These are phyloP conservation scores for Aspergillus nidulans DNA, from an alignment of 495 filamentous ascomycete species.

Conservation along the genomic window DNA sequence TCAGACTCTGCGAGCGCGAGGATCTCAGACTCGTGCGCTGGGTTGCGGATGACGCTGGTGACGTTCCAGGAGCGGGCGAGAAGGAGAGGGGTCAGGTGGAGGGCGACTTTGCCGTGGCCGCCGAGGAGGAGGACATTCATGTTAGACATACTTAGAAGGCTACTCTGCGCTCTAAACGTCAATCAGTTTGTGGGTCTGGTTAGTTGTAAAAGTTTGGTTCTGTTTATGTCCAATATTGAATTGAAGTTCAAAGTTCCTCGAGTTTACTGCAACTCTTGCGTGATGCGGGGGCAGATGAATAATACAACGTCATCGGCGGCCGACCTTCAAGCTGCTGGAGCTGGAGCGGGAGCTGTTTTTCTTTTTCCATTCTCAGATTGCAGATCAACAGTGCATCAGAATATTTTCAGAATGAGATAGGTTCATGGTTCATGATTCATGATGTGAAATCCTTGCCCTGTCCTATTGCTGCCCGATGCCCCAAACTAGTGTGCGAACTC, in stretches of 20 bases:
- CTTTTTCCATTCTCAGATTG: background rate
- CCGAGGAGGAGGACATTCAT: constrained; percentile 69
- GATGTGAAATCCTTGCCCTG: background rate
- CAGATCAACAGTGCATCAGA: background rate
- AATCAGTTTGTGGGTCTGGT: no score
- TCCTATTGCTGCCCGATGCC: background rate
- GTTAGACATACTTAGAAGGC: constrained; percentile 9
- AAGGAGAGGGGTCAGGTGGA: constrained; percentile 71
- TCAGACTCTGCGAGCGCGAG: constrained; percentile 46
- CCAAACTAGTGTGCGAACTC: background rate
- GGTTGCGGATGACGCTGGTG: constrained; percentile 70
- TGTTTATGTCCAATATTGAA: background rate
- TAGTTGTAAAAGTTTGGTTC: background rate
- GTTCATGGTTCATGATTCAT: background rate
- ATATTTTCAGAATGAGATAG: background rate
- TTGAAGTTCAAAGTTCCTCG: no score
- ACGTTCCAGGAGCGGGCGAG: constrained; percentile 69
- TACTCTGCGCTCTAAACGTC: no score
- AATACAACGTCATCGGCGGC: constrained; percentile 2
- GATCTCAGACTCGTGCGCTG: constrained; percentile 60
- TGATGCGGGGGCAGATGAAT: constrained; percentile 5
- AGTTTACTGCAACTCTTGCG: background rate
- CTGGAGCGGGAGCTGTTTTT: background rate
- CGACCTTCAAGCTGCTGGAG: background rate
- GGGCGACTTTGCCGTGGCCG: constrained; percentile 75